Evolutionary conservation across 1,284 basidiomycete genomes (phyloP).

Genomic region (Trametes pubescens): DNA sequence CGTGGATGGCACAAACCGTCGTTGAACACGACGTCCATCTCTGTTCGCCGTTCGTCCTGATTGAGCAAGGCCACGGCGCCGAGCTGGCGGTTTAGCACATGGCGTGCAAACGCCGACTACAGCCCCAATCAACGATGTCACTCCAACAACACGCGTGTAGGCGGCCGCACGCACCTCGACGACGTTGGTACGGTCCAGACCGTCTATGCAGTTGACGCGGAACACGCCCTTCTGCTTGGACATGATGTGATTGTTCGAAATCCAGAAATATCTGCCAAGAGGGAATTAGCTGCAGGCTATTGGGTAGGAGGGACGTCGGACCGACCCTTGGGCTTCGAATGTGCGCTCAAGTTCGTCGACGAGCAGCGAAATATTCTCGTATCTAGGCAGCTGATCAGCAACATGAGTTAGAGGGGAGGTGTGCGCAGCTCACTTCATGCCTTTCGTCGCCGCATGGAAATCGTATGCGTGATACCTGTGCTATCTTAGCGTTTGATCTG

Average conservation of each 20-base stretch:
- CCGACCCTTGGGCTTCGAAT: conserved; percentile 81
- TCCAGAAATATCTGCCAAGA: conserved; percentile 80
- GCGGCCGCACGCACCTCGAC: conserved; percentile 63
- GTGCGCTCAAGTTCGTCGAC: conserved; percentile 73
- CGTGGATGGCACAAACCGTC: conserved; percentile 60
- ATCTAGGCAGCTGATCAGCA: conserved; percentile 51
- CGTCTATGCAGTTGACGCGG: conserved; percentile 94
- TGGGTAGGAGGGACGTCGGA: conserved; percentile 11
- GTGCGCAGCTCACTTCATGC: conserved; percentile 79
- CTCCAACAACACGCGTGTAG: conserved; percentile 8
- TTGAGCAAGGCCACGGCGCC: conserved; percentile 79
- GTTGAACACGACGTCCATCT: conserved; percentile 86
- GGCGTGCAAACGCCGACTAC: conserved; percentile 89
- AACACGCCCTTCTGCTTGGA: conserved; percentile 88
- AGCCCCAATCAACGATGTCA: conserved; percentile 17
- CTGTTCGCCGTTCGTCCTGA: conserved; percentile 56
- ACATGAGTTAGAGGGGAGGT: conserved; percentile 18
- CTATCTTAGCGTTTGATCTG: neutral
- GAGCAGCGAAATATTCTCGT: conserved; percentile 90
- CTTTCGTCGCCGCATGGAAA: conserved; percentile 90
- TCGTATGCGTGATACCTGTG: conserved; percentile 77
- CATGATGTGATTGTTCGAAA: conserved; percentile 74
- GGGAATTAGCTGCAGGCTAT: conserved; percentile 9
- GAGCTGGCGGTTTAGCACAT: conserved; percentile 83
- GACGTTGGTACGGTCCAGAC: conserved; percentile 91